These are phyloP conservation scores for Lavandula angustifolia DNA, from an alignment of 257 asterid species.

Conservation along the genomic window DNA sequence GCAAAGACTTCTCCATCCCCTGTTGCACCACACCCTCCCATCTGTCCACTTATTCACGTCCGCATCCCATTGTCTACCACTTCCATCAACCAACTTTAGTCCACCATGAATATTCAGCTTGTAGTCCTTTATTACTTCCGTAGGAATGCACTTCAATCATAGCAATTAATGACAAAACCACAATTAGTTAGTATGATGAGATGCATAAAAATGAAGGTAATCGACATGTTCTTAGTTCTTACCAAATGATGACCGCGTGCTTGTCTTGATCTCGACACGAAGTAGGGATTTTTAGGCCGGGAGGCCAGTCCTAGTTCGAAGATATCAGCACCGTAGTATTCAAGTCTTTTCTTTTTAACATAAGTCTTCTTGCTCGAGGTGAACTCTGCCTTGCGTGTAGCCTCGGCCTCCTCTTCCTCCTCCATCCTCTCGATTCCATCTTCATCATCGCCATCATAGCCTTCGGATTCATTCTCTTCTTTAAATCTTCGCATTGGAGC, in stretches of 20 bases:
- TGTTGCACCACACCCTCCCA: conserved; percentile 36
- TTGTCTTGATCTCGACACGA: conserved; percentile 36
- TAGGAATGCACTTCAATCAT: conserved; percentile 41
- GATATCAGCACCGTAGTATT: conserved; percentile 33
- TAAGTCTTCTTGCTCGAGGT: background rate
- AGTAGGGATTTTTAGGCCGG: conserved; percentile 37
- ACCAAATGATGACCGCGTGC: conserved; percentile 32
- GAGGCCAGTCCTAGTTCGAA: conserved; percentile 30
- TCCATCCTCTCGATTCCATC: no score
- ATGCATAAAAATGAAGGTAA: no score
- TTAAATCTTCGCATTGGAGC: no score
- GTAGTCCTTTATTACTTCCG: conserved; percentile 25
- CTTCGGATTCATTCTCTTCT: no score
- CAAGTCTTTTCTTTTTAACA: background rate
- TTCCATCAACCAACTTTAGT: conserved; percentile 27
- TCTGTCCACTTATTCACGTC: conserved; percentile 35
- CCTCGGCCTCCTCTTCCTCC: background rate
- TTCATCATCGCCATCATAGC: background rate
- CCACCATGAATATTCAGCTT: conserved; percentile 7
- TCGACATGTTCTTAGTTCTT: no score
- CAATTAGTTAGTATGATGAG: no score
- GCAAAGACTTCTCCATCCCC: conserved; percentile 44
- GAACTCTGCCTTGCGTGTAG: background rate
- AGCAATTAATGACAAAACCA: no score
- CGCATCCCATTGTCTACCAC: conserved; percentile 34